These are phyloP conservation scores for Bonia amplexicaulis DNA, from an alignment of 176 grass and related monocot species.

Conservation along the genomic window DNA sequence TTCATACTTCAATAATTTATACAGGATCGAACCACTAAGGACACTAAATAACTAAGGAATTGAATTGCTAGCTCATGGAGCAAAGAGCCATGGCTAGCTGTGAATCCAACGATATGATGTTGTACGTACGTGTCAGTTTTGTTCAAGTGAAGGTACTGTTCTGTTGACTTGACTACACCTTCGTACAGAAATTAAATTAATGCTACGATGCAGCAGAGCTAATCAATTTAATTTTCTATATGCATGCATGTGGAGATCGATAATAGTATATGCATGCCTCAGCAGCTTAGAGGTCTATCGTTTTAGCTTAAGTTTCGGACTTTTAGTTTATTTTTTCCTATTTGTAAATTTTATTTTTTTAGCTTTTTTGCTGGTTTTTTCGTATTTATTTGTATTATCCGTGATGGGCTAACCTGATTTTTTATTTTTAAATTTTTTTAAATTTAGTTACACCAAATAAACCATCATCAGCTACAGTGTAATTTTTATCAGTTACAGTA, in stretches of 20 bases:
- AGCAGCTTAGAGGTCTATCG: neutral
- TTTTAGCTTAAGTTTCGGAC: too few relatives aligned
- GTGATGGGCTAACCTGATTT: too few relatives aligned
- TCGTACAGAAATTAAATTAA: constrained; percentile 10
- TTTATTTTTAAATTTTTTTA: too few relatives aligned
- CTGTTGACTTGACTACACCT: constrained; percentile 41
- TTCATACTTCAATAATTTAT: neutral
- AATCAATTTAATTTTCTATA: neutral
- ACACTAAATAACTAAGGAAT: neutral
- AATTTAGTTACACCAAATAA: too few relatives aligned
- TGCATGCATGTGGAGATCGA: neutral
- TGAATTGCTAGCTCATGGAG: neutral
- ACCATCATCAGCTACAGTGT: too few relatives aligned
- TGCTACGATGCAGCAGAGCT: neutral
- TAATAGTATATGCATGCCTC: neutral
- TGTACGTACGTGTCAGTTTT: constrained; percentile 25
- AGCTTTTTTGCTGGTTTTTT: too few relatives aligned
- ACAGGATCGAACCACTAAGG: neutral
- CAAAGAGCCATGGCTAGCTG: neutral
- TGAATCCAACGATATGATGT: neutral
- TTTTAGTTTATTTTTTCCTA: too few relatives aligned
- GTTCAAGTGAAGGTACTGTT: constrained; percentile 25
- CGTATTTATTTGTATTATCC: too few relatives aligned
- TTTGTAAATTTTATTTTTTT: too few relatives aligned
- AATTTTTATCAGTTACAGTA: too few relatives aligned